These are phyloP conservation scores for Eucalyptus paniculata DNA, from an alignment of 345 rosid genomes.

Conservation along the genomic window DNA sequence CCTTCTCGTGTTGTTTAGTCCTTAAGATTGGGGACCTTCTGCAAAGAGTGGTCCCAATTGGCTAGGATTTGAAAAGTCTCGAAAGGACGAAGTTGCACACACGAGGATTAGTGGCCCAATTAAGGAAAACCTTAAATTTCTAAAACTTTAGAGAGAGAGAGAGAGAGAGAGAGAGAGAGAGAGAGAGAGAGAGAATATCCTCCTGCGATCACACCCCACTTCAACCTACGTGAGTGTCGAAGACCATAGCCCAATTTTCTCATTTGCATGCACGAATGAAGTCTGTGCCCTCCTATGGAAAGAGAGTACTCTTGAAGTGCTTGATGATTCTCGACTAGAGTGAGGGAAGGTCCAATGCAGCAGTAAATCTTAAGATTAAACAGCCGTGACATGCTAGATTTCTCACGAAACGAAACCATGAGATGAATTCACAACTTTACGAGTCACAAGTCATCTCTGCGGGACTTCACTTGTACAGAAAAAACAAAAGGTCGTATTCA, in stretches of 20 bases:
- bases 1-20: no score
- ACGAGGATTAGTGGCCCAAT: no score
- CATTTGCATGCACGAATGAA: not conserved
- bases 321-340: not conserved
- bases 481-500: not conserved
- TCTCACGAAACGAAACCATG: not conserved
- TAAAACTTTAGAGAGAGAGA: no score
- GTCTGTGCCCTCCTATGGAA: not conserved
- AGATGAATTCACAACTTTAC: not conserved
- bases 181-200: no score
- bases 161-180: no score
- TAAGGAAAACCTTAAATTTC: no score
- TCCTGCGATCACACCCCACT: not conserved
- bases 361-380: not conserved
- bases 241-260: not conserved
- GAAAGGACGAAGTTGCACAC: no score
- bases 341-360: not conserved
- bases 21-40: no score
- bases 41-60: no score
- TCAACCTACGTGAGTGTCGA: not conserved
- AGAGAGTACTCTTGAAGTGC: not conserved
- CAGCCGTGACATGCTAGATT: not conserved
- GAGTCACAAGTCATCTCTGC: not conserved
- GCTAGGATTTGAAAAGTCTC: no score
- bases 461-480: not conserved